Evolutionary conservation across 441 rosid species (phyloP).

Genomic region (Erysimum pusillum): DNA sequence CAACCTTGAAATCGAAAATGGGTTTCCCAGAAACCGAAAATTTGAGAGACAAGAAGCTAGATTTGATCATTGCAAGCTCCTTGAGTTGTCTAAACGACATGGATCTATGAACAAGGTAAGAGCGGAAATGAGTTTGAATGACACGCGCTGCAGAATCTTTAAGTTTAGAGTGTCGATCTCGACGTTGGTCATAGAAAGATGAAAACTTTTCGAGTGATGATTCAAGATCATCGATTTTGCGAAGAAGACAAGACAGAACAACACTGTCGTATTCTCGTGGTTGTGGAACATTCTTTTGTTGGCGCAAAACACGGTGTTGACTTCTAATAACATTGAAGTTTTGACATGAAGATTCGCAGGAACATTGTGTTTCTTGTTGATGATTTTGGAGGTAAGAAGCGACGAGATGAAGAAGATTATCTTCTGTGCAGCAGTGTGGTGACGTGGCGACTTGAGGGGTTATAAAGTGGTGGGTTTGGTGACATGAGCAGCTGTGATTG

Average conservation of each 20-base stretch:
- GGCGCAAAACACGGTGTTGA: not conserved
- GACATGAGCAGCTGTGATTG: conserved; percentile 22
- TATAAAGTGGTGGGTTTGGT: conserved; percentile 36
- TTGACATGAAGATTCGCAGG: conserved; percentile 24
- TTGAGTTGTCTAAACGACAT: conserved; percentile 79
- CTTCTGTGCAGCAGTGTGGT: conserved; percentile 53
- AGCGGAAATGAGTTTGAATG: conserved; percentile 83
- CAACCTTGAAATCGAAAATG: conserved; percentile 52
- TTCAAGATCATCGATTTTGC: conserved; percentile 77
- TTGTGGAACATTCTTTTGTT: conserved; percentile 36
- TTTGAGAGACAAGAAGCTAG: conserved; percentile 69
- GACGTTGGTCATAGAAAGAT: conserved; percentile 33
- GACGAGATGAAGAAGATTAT: conserved; percentile 63
- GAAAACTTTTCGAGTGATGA: conserved; percentile 61
- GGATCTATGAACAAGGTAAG: conserved; percentile 83
- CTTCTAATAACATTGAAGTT: conserved; percentile 21
- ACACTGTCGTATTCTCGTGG: conserved; percentile 36
- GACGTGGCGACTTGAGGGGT: conserved; percentile 45
- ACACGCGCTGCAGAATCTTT: conserved; percentile 86
- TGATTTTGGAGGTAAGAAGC: conserved; percentile 59
- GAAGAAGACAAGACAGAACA: conserved; percentile 69
- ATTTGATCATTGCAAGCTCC: conserved; percentile 75
- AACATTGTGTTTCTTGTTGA: conserved; percentile 32
- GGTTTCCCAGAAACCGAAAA: conserved; percentile 62
- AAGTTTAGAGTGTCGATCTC: conserved; percentile 47